Evolutionary conservation across 192 early-diverging fungal species (phyloP).

Genomic region (Rhizoclosmatium sp.): DNA sequence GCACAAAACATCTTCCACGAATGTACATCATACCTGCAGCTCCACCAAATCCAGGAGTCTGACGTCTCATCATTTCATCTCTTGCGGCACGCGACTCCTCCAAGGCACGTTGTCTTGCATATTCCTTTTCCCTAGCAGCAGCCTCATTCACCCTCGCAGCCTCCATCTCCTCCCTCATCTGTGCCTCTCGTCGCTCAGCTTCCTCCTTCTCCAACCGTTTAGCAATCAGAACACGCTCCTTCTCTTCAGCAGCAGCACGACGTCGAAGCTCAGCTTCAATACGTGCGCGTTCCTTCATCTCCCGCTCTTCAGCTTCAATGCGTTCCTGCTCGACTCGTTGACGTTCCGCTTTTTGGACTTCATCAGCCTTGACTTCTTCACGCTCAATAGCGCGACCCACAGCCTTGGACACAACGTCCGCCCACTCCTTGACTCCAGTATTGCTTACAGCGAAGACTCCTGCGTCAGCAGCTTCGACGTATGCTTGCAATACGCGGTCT

Average conservation of each 20-base stretch:
- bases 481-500: not conserved
- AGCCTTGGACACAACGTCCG: not conserved
- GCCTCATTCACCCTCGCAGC: not conserved
- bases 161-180: conserved; percentile 11
- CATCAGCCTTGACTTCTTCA: conserved; percentile 23
- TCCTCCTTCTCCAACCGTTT: conserved; percentile 16
- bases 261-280: conserved; percentile 12
- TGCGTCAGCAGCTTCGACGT: not conserved
- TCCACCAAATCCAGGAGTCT: not conserved
- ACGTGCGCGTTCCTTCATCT: not conserved
- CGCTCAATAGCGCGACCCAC: conserved; percentile 21
- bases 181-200: conserved; percentile 11
- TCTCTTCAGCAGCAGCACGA: conserved; percentile 17
- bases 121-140: conserved; percentile 12
- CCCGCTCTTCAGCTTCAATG: not conserved
- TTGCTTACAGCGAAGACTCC: conserved; percentile 6
- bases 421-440: conserved; percentile 25
- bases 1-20: not conserved
- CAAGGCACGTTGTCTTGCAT: not conserved
- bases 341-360: conserved; percentile 13
- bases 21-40: not conserved
- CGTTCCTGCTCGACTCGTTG: conserved; percentile 3
- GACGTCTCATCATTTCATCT: conserved; percentile 25
- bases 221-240: conserved; percentile 26
- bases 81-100: conserved; percentile 12